phyloP scores from a whole-genome alignment of 192 early-diverging fungal species.

The Coemansia sp. region DNA sequence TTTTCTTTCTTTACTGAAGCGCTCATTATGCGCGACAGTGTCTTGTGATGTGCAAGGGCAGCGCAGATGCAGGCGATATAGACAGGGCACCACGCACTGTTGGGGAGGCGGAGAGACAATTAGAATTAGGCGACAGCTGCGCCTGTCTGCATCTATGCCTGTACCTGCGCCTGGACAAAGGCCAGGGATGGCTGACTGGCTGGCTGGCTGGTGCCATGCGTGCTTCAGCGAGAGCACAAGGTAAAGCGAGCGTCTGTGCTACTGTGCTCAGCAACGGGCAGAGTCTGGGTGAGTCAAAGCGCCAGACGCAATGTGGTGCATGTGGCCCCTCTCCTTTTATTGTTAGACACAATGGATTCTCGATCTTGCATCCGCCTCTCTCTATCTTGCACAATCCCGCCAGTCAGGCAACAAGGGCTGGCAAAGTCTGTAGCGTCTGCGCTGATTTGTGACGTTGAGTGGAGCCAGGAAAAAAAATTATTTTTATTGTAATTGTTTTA shows the following conservation, averaged over 20 bases:
- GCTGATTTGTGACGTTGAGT: neutral
- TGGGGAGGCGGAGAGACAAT: neutral
- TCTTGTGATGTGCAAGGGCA: neutral
- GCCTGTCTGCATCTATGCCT: neutral
- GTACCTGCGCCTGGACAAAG: neutral
- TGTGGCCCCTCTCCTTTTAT: neutral
- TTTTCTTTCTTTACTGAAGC: neutral
- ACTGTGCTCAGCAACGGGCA: neutral
- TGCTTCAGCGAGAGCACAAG: neutral
- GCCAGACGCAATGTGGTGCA: neutral
- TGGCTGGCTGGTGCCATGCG: neutral
- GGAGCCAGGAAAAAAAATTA: neutral
- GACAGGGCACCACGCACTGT: neutral
- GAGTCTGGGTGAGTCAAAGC: neutral
- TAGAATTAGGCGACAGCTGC: neutral
- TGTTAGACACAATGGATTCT: neutral
- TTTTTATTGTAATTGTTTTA: neutral
- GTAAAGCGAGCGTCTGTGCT: neutral
- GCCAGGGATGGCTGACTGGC: neutral
- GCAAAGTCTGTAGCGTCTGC: neutral
- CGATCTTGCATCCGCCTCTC: conserved; percentile 5
- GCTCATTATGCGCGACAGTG: conserved; percentile 1
- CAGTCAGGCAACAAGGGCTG: neutral
- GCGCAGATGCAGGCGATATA: conserved; percentile 2
- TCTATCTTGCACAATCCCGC: neutral